Percentiles rank a stretch among this genome's conserved stretches.
These are phyloP conservation scores for Neurospora africana DNA, from an alignment of 495 filamentous ascomycete species.

Conservation along the genomic window DNA sequence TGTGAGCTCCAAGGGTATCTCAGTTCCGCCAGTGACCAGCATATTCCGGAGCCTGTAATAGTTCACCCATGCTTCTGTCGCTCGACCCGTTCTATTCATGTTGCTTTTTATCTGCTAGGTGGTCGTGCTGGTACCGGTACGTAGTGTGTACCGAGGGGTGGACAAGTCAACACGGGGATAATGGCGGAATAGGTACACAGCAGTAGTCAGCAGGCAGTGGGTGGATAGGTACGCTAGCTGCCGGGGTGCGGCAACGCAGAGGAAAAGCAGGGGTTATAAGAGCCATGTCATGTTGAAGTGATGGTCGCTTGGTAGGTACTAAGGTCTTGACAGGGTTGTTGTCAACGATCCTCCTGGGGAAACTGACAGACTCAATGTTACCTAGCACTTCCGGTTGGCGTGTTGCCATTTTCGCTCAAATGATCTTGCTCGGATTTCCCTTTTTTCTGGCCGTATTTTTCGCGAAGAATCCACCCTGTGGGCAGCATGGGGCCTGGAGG, in stretches of 20 bases:
- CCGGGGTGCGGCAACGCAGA: slow-evolving; percentile 14
- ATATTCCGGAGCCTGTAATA: neutral
- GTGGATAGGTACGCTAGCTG: slow-evolving; percentile 7
- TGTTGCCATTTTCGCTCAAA: neutral
- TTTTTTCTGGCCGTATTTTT: neutral
- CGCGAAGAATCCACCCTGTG: neutral
- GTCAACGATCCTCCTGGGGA: neutral
- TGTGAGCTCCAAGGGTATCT: neutral
- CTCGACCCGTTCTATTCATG: neutral
- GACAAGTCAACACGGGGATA: neutral
- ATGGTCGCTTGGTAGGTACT: slow-evolving; percentile 15
- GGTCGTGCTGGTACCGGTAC: neutral
- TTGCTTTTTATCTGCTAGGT: neutral
- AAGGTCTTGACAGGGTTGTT: slow-evolving; percentile 5
- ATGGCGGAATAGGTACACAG: slow-evolving; percentile 1
- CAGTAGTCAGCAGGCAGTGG: slow-evolving; percentile 9
- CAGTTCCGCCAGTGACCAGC: neutral
- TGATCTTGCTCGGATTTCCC: neutral
- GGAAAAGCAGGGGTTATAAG: slow-evolving; percentile 7
- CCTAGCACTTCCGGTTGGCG: neutral
- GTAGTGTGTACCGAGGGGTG: neutral
- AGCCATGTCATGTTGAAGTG: slow-evolving; percentile 7
- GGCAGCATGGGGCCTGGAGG: neutral
- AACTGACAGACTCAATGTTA: neutral
- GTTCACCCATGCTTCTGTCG: neutral